Conservation (phyloP, 129 eudicot species). For the Flaveria robusta region DNA sequence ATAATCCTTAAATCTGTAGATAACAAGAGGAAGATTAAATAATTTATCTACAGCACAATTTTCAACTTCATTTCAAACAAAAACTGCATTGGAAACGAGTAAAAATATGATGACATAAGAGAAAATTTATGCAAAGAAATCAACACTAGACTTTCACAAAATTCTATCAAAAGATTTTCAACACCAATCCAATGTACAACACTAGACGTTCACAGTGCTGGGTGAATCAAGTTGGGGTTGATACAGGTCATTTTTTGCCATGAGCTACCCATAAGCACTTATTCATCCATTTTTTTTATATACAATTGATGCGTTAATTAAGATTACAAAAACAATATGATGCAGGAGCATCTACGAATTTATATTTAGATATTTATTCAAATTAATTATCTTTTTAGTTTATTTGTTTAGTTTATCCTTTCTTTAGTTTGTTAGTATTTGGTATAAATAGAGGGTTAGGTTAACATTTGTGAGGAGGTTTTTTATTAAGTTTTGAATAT, state of each 20-base stretch:
- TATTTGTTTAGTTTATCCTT: too few species aligned
- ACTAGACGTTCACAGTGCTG: neutral
- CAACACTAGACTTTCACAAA: neutral
- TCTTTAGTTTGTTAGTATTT: too few species aligned
- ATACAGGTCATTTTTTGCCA: neutral
- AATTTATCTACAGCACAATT: neutral
- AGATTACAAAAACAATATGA: neutral
- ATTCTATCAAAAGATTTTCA: neutral
- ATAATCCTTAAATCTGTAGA: constrained; percentile 68
- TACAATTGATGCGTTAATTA: neutral
- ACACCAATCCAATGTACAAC: neutral
- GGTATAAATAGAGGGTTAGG: too few species aligned
- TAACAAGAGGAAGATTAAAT: constrained; percentile 10
- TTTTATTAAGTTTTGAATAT: too few species aligned
- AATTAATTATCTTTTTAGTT: too few species aligned
- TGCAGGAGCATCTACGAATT: too few species aligned
- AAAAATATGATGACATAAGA: too few species aligned
- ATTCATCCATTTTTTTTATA: neutral
- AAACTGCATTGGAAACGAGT: too few species aligned
- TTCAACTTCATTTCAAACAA: too few species aligned
- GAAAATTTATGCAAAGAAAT: too few species aligned
- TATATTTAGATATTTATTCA: too few species aligned
- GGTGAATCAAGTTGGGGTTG: neutral
- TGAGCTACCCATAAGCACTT: neutral
- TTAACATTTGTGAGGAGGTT: too few species aligned